These are phyloP conservation scores for Groenewaldozyma salmanticensis DNA, from an alignment of 805 yeast species.

Conservation along the genomic window DNA sequence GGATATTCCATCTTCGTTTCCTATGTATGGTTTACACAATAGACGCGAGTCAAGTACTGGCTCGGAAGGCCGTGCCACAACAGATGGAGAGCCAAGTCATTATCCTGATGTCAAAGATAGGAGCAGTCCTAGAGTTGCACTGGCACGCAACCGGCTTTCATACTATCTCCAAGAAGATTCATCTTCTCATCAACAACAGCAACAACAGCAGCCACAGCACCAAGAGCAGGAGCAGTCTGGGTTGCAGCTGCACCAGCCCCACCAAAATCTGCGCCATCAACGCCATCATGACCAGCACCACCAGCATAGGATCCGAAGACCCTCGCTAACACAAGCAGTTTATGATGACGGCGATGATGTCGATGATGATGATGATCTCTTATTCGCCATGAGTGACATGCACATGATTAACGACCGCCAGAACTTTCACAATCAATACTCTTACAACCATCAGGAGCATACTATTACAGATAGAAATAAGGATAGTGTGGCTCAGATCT, in stretches of 20 bases:
- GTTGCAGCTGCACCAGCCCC: slow-evolving; percentile 1
- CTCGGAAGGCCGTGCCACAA: not conserved
- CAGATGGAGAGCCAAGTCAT: too few species aligned
- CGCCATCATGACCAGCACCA: not conserved
- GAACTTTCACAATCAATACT: not conserved
- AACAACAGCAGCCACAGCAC: slow-evolving; percentile 1
- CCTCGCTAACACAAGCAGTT: not conserved
- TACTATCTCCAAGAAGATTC: slow-evolving; percentile 10
- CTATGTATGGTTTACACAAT: slow-evolving; percentile 1
- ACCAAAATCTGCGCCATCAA: slow-evolving; percentile 1
- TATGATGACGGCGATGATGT: slow-evolving; percentile 3
- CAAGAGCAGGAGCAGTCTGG: slow-evolving; percentile 5
- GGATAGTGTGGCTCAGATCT: not conserved
- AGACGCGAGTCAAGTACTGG: slow-evolving; percentile 11
- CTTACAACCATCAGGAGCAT: not conserved
- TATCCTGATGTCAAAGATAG: too few species aligned
- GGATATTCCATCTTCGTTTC: slow-evolving; percentile 12
- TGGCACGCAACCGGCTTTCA: slow-evolving; percentile 7
- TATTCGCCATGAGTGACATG: slow-evolving; percentile 33
- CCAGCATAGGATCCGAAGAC: not conserved
- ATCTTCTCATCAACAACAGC: too few species aligned
- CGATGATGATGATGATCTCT: slow-evolving; percentile 27
- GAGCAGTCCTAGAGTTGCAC: not conserved
- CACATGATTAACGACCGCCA: slow-evolving; percentile 8
- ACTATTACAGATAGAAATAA: too few species aligned